These are phyloP conservation scores for Candida chauliodis DNA, from an alignment of 805 yeast genomes.

Conservation along the genomic window DNA sequence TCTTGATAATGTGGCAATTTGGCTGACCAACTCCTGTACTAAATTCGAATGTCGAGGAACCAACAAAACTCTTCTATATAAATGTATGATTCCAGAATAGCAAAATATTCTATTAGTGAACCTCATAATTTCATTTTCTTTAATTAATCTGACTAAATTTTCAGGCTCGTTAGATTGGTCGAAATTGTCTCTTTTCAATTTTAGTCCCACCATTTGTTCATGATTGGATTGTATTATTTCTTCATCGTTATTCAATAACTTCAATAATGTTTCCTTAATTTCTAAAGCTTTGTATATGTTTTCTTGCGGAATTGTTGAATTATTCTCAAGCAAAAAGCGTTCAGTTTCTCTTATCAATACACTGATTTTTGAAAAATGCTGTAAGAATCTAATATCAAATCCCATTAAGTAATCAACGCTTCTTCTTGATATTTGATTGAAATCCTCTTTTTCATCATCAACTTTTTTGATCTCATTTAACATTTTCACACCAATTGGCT, in stretches of 20 bases:
- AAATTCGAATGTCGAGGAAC: slow-evolving; percentile 43
- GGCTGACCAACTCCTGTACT: slow-evolving; percentile 46
- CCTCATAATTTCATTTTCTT: slow-evolving; percentile 33
- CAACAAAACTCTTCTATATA: slow-evolving; percentile 52
- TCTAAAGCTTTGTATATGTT: slow-evolving; percentile 22
- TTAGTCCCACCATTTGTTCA: slow-evolving; percentile 17
- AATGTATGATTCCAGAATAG: slow-evolving; percentile 51
- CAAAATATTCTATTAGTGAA: slow-evolving; percentile 53
- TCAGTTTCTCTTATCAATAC: slow-evolving; percentile 29
- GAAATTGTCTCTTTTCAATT: slow-evolving; percentile 5
- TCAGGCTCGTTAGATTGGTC: slow-evolving; percentile 13
- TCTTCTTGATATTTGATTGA: slow-evolving; percentile 17
- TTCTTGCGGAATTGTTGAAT: slow-evolving; percentile 16
- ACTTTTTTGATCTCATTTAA: slow-evolving; percentile 16
- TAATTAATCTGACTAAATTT: slow-evolving; percentile 18
- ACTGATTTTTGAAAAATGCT: slow-evolving; percentile 51
- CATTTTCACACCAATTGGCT: slow-evolving; percentile 19
- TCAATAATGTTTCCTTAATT: slow-evolving; percentile 20
- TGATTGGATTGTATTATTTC: slow-evolving; percentile 20
- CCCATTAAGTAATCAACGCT: slow-evolving; percentile 65
- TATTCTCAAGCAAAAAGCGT: slow-evolving; percentile 11
- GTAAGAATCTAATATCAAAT: slow-evolving; percentile 59
- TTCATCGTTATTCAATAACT: slow-evolving; percentile 24
- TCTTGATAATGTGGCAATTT: slow-evolving; percentile 34
- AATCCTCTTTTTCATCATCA: background rate